Base-by-base conservation (phyloP, 305 asterid genomes). In the Fraxinus platypoda region DNA sequence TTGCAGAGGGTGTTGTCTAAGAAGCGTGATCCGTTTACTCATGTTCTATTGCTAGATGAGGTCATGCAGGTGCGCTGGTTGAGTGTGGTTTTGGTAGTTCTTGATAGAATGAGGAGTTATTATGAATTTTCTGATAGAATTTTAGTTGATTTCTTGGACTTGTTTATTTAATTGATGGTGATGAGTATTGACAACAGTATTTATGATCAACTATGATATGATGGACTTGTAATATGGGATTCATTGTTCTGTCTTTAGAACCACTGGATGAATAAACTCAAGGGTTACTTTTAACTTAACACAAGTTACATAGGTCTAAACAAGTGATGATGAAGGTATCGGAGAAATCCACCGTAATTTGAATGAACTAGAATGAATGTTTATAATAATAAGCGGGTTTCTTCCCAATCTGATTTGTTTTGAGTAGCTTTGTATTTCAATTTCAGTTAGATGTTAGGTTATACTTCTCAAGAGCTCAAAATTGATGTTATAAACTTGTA, bases 11-110 rank as follows among this genome's bases (percentile, higher is more conserved):
- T 95, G 81, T 85, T 94, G 88, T 92, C 97, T 7, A 95, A 95
- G 95, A 95, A 95, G 89, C 87, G 95, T 80, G 99, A 95, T 84
- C 99, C 98, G 4, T 95, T 95, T 84, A 92, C 98, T 1, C 99
- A 94, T 86, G 97, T 93, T 79, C 85, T 95, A 76, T 87, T 95
- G 89, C 91, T 95, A 31, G 98, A 95, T 78, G 98, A 94, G 87
- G 97, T 94, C 83, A 92, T 94, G 91, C 91, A 91, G 97, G 99
- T 93, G 38, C 75, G 90, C 81, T 76, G 41, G 19, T 77, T 62
- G 52, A 7, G 2, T 70, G 35, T 11, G 25, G 43, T 77, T 46
- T 83, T 57, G 78, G 66, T 78, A 66, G 43, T 33, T 37, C 15
- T 64, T 46, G 34, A 38, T 31, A 25, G 7, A 9, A 37, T 25